phyloP scores from a whole-genome alignment of 208 protist species.

The Crithidia acanthocephali region DNA sequence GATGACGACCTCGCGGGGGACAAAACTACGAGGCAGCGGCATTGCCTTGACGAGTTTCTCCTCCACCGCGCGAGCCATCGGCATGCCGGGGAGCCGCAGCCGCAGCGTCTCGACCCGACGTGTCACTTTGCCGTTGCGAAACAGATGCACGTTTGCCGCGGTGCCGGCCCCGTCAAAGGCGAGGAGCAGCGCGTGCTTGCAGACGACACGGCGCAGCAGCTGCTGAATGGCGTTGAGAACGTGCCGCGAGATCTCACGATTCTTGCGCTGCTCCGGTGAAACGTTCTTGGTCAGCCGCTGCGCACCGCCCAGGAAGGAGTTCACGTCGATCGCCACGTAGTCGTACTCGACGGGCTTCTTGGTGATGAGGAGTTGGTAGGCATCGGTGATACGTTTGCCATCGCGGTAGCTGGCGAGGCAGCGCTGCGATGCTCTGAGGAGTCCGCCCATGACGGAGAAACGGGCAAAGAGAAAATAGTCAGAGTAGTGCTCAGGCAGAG shows the following conservation, averaged over 20 bases:
- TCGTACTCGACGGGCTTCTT: slow-evolving; percentile 88
- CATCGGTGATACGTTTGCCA: slow-evolving; percentile 48
- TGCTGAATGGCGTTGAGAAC: slow-evolving; percentile 69
- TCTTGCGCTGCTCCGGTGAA: slow-evolving; percentile 57
- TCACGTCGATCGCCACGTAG: slow-evolving; percentile 81
- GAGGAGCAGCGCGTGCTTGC: slow-evolving; percentile 61
- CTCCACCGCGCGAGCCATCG: slow-evolving; percentile 77
- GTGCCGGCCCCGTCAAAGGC: slow-evolving; percentile 77
- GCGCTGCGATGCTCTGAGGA: slow-evolving; percentile 7
- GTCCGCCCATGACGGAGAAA: slow-evolving; percentile 20
- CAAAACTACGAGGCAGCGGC: slow-evolving; percentile 51
- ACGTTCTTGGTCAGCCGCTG: slow-evolving; percentile 69
- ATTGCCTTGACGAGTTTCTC: slow-evolving; percentile 78
- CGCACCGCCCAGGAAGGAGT: slow-evolving; percentile 60
- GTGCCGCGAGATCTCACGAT: slow-evolving; percentile 69
- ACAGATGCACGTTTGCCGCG: slow-evolving; percentile 52
- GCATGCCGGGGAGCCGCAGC: slow-evolving; percentile 63
- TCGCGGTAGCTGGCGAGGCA: slow-evolving; percentile 22
- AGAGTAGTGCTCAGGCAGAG: too few species aligned
- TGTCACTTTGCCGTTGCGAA: slow-evolving; percentile 38
- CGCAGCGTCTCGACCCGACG: slow-evolving; percentile 55
- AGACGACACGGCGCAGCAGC: slow-evolving; percentile 63
- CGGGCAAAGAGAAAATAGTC: background rate
- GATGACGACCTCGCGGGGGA: slow-evolving; percentile 73
- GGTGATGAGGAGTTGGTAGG: slow-evolving; percentile 68